Evolutionary conservation across 352 stramenopile genomes (phyloP).

Genomic region (Peronospora belbahrii): DNA sequence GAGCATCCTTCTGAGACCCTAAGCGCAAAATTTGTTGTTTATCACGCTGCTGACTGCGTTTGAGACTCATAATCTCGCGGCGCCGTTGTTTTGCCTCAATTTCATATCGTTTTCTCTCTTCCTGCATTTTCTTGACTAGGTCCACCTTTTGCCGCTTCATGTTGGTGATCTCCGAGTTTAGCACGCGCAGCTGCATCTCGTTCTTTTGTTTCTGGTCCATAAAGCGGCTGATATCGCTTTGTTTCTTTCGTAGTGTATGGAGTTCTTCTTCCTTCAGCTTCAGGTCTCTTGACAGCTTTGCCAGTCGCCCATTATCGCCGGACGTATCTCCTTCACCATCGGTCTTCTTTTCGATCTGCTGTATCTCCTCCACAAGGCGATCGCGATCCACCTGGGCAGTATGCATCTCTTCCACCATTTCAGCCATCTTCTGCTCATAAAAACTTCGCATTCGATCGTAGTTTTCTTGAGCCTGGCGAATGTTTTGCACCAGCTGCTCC

Average conservation of each 20-base stretch:
- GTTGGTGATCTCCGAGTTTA: constrained; percentile 73
- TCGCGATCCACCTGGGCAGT: constrained; percentile 58
- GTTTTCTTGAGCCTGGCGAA: constrained; percentile 71
- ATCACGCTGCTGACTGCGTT: constrained; percentile 73
- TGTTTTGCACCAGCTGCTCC: constrained; percentile 75
- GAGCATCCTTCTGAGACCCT: constrained; percentile 73
- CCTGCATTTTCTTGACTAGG: constrained; percentile 81
- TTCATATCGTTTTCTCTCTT: constrained; percentile 78
- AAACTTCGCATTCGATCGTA: constrained; percentile 79
- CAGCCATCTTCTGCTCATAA: constrained; percentile 76
- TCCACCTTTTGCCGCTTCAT: constrained; percentile 89
- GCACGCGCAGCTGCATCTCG: constrained; percentile 72
- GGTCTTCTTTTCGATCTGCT: constrained; percentile 61
- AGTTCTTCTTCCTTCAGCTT: constrained; percentile 76
- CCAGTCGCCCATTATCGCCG: constrained; percentile 41
- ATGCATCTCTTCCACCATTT: constrained; percentile 74
- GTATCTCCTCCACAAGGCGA: constrained; percentile 68
- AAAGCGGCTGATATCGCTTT: constrained; percentile 77
- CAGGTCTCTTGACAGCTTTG: constrained; percentile 66
- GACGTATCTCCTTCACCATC: constrained; percentile 43
- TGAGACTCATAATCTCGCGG: constrained; percentile 73
- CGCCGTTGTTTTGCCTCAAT: constrained; percentile 71
- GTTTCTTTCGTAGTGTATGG: constrained; percentile 63
- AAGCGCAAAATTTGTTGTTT: constrained; percentile 80
- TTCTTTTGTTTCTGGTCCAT: constrained; percentile 84